Conservation (phyloP, 2,329 filamentous ascomycete genomes). For the Paracamarosporium sp. region DNA sequence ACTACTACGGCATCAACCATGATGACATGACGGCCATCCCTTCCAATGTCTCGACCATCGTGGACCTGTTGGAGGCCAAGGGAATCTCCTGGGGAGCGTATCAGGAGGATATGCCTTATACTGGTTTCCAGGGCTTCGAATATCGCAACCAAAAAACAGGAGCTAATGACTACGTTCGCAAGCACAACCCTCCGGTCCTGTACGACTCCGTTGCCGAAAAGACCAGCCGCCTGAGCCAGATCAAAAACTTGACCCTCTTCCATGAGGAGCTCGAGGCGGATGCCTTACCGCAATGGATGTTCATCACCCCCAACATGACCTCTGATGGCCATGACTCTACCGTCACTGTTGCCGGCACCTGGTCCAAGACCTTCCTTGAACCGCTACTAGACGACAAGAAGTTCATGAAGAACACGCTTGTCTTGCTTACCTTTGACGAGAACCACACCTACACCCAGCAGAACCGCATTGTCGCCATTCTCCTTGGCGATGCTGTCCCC, state of each 20-base stretch:
- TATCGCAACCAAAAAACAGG: slow-evolving; percentile 69
- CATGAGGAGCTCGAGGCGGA: slow-evolving; percentile 46
- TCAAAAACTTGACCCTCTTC: slow-evolving; percentile 78
- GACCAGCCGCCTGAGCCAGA: slow-evolving; percentile 66
- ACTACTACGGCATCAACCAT: slow-evolving; percentile 75
- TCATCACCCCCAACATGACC: slow-evolving; percentile 71
- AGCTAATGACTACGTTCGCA: slow-evolving; percentile 80
- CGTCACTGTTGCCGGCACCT: slow-evolving; percentile 71
- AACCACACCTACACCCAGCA: slow-evolving; percentile 70
- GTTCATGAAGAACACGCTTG: slow-evolving; percentile 78
- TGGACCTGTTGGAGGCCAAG: slow-evolving; percentile 52
- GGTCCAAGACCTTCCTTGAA: slow-evolving; percentile 71
- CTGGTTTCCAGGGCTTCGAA: slow-evolving; percentile 70
- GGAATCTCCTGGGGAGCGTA: slow-evolving; percentile 65
- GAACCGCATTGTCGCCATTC: slow-evolving; percentile 74
- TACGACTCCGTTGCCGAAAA: slow-evolving; percentile 70
- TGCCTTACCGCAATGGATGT: slow-evolving; percentile 39
- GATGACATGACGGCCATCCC: slow-evolving; percentile 65
- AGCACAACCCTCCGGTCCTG: slow-evolving; percentile 74
- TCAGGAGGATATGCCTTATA: slow-evolving; percentile 78
- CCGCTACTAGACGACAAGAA: slow-evolving; percentile 72
- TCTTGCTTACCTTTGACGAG: slow-evolving; percentile 82
- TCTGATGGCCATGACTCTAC: slow-evolving; percentile 76
- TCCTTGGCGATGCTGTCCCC: slow-evolving; percentile 78
- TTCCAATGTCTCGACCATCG: slow-evolving; percentile 48